Evolutionary conservation across 805 yeast species (phyloP).

Genomic region (Cyberlindnera samutprakarnensis): DNA sequence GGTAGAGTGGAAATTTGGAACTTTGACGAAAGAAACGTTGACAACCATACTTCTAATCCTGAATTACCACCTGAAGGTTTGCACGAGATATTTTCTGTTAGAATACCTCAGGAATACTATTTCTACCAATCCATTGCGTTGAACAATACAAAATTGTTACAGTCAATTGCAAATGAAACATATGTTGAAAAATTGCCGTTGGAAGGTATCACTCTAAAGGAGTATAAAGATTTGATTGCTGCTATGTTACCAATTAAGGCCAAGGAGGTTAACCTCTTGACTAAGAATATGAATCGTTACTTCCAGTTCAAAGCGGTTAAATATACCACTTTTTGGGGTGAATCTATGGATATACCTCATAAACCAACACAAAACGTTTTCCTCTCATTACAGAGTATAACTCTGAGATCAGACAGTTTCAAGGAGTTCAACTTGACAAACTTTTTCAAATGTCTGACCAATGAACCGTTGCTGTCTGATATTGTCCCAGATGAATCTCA

Average conservation of each 20-base stretch:
- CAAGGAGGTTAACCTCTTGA: constrained; percentile 55
- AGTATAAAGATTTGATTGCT: constrained; percentile 50
- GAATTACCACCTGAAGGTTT: constrained; percentile 56
- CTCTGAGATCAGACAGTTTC: constrained; percentile 23
- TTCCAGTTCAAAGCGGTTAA: constrained; percentile 67
- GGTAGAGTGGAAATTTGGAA: constrained; percentile 62
- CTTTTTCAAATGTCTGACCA: constrained; percentile 19
- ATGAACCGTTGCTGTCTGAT: constrained; percentile 18
- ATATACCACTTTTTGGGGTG: constrained; percentile 19
- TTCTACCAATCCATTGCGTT: constrained; percentile 79
- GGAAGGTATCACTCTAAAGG: constrained; percentile 51
- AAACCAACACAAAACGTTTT: constrained; percentile 2
- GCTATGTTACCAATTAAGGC: constrained; percentile 43
- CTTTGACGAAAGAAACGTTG: constrained; percentile 26
- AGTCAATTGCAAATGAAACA: constrained; percentile 58
- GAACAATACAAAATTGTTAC: constrained; percentile 53
- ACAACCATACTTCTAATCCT: not conserved
- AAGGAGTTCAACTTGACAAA: constrained; percentile 23
- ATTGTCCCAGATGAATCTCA: constrained; percentile 8
- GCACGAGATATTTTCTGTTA: constrained; percentile 74
- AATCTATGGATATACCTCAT: constrained; percentile 1
- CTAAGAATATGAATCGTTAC: constrained; percentile 73
- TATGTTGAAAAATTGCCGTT: constrained; percentile 57
- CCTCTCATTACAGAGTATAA: constrained; percentile 15
- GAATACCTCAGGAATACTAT: constrained; percentile 78